phyloP scores from a whole-genome alignment of 2,329 filamentous ascomycete species.

The Nemania abortiva region DNA sequence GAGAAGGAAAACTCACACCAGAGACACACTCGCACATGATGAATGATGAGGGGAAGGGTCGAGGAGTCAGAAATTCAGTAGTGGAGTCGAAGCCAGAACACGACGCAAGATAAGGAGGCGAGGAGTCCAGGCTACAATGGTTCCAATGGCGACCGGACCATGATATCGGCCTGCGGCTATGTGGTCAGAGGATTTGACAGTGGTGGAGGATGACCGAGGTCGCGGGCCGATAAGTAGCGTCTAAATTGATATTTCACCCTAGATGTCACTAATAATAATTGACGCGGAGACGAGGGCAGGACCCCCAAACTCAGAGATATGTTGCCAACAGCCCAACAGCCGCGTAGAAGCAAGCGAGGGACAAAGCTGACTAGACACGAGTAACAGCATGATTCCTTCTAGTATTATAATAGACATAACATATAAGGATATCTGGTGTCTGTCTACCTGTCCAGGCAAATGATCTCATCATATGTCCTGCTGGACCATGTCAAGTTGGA shows the following conservation, averaged over 20 bases:
- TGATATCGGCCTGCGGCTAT: slow-evolving; percentile 29
- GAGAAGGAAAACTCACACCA: slow-evolving; percentile 7
- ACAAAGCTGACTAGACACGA: slow-evolving; percentile 12
- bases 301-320: slow-evolving; percentile 16
- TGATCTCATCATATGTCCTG: neutral
- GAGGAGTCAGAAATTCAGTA: slow-evolving; percentile 8
- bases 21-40: slow-evolving; percentile 13
- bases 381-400: slow-evolving; percentile 4
- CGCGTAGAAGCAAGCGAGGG: slow-evolving; percentile 10
- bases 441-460: slow-evolving; percentile 14
- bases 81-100: slow-evolving; percentile 24
- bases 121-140: slow-evolving; percentile 29
- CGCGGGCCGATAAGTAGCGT: slow-evolving; percentile 43
- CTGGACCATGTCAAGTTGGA: slow-evolving; percentile 14
- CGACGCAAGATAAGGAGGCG: slow-evolving; percentile 37
- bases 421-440: slow-evolving; percentile 11
- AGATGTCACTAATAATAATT: slow-evolving; percentile 24
- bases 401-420: slow-evolving; percentile 3
- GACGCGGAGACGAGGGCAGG: slow-evolving; percentile 11
- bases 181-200: slow-evolving; percentile 30
- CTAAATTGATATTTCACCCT: slow-evolving; percentile 35
- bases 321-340: neutral
- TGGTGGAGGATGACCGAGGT: slow-evolving; percentile 35
- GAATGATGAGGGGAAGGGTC: slow-evolving; percentile 13
- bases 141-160: slow-evolving; percentile 18